These are phyloP conservation scores for Claviceps digitariae DNA, from an alignment of 2,329 filamentous ascomycete species.

Conservation along the genomic window DNA sequence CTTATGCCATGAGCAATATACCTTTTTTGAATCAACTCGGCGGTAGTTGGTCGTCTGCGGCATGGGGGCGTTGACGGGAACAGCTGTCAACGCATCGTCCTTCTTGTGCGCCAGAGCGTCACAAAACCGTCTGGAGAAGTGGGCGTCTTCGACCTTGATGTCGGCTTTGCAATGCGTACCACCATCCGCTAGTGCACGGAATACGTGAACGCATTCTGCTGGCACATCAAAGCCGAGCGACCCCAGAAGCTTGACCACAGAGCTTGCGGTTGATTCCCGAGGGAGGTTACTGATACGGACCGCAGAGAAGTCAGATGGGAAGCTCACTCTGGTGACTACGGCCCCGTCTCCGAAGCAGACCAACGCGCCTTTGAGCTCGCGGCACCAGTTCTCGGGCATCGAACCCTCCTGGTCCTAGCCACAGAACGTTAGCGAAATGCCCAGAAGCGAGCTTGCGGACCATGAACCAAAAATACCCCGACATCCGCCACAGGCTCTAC, in stretches of 20 bases:
- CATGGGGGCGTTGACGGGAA: conserved; percentile 8
- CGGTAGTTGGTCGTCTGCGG: conserved; percentile 13
- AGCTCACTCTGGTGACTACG: conserved; percentile 12
- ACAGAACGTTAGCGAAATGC: neutral
- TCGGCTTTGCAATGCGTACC: neutral
- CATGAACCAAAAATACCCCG: neutral
- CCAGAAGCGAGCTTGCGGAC: neutral
- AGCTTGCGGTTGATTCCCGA: conserved; percentile 3
- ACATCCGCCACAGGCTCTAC: neutral
- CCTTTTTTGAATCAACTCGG: conserved; percentile 20
- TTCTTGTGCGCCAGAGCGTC: neutral
- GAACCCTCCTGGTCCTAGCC: neutral
- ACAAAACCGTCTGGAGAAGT: neutral
- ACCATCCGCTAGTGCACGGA: neutral
- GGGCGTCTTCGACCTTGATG: neutral
- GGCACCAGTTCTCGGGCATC: neutral
- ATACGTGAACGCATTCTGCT: neutral
- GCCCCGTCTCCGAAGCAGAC: conserved; percentile 21
- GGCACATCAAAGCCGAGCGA: neutral
- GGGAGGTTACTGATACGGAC: conserved; percentile 20
- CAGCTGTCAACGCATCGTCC: neutral
- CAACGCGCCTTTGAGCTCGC: conserved; percentile 11
- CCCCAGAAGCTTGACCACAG: conserved; percentile 11
- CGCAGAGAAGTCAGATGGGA: conserved; percentile 23
- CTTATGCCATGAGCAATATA: conserved; percentile 24